A percentile compares a stretch with the other conserved stretches of the same genome.
phyloP scores from a whole-genome alignment of 2,329 filamentous ascomycete species.

The Sodiomyces alkalinus region DNA sequence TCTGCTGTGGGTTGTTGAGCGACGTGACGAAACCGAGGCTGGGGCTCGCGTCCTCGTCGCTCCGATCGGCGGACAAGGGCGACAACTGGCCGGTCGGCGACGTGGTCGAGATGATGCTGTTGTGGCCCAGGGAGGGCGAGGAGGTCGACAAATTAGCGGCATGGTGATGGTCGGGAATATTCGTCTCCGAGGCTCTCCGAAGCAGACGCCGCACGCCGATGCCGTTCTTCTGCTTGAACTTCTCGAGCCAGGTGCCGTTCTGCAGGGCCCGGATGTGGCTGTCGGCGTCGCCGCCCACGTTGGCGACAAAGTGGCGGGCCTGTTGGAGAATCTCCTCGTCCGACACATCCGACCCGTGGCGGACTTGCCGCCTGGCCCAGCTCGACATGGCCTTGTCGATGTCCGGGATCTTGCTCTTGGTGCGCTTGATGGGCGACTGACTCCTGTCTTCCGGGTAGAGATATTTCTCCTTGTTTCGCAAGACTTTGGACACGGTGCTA shows the following conservation, averaged over 20 bases:
- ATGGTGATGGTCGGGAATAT: constrained; percentile 50
- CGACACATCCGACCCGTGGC: constrained; percentile 56
- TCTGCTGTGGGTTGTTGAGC: constrained; percentile 25
- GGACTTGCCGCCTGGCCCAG: constrained; percentile 72
- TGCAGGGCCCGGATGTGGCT: constrained; percentile 55
- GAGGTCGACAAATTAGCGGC: constrained; percentile 40
- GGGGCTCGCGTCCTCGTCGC: constrained; percentile 49
- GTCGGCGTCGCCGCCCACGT: constrained; percentile 52
- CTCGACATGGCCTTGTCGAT: constrained; percentile 82
- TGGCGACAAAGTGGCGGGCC: constrained; percentile 64
- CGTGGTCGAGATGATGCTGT: constrained; percentile 46
- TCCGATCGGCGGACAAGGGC: constrained; percentile 54
- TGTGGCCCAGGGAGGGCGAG: constrained; percentile 35
- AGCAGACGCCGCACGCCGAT: constrained; percentile 31
- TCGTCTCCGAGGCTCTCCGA: constrained; percentile 48
- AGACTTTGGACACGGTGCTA: constrained; percentile 96
- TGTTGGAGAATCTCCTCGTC: constrained; percentile 78
- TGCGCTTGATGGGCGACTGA: constrained; percentile 64
- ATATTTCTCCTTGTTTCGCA: constrained; percentile 91
- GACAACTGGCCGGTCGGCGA: constrained; percentile 52
- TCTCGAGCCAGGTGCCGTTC: constrained; percentile 73
- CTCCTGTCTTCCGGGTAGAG: constrained; percentile 60
- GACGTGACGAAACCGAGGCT: constrained; percentile 39
- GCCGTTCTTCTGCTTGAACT: constrained; percentile 83
- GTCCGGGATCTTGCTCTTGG: constrained; percentile 75